A percentile compares a stretch with the other conserved stretches of the same genome.
Conservation (phyloP, 2,329 filamentous ascomycete species). For the Ophiostoma perfectum region DNA sequence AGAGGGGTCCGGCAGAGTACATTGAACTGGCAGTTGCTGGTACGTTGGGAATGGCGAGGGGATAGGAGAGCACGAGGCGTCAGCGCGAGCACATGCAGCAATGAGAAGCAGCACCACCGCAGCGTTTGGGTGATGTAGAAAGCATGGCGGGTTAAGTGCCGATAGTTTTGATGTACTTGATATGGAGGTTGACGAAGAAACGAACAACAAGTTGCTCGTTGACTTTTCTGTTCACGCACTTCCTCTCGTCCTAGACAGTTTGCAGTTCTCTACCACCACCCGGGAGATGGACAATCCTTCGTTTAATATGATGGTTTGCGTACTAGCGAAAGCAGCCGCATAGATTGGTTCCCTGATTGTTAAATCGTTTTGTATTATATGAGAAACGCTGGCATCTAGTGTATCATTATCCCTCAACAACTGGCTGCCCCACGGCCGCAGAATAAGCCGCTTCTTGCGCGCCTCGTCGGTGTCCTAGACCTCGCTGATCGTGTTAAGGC, state of each 20-base stretch:
- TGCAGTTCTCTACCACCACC: not conserved
- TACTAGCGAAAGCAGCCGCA: not conserved
- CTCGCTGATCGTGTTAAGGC: slow-evolving; percentile 17
- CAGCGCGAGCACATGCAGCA: not conserved
- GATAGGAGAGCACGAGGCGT: not conserved
- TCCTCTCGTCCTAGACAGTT: not conserved
- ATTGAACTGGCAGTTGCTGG: not conserved
- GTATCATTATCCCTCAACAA: not conserved
- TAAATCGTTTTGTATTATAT: not conserved
- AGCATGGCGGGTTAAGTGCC: not conserved
- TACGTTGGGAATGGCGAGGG: not conserved
- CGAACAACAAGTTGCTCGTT: not conserved
- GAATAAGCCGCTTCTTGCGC: slow-evolving; percentile 23
- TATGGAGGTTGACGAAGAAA: not conserved
- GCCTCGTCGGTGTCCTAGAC: slow-evolving; percentile 24
- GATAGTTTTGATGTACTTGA: not conserved
- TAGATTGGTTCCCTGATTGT: not conserved
- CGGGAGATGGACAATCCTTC: not conserved
- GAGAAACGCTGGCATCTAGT: not conserved
- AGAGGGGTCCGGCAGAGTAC: not conserved
- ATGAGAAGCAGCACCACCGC: not conserved
- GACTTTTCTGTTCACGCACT: not conserved
- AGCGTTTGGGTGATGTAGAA: not conserved
- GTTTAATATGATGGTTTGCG: not conserved
- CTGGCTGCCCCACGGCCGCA: slow-evolving; percentile 16